Evolutionary conservation across 345 rosid genomes (phyloP), one percentile per base, ranked within the genome.

Genomic region (Eucalyptus fibrosa): DNA sequence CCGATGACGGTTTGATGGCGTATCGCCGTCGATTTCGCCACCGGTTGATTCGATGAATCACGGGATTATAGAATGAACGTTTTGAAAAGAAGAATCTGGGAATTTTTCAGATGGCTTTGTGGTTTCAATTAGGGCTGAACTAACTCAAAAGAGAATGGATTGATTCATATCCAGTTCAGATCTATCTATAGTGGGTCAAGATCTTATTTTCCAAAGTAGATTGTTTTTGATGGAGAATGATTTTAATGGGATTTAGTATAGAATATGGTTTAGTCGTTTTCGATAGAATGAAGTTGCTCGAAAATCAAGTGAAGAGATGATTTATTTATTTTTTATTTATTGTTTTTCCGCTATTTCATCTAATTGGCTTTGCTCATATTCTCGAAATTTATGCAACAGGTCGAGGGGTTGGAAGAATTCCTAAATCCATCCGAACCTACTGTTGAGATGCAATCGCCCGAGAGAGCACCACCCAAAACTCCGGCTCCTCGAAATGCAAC

Each of bases 321-420:
- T n/a, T 14, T 67, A 4, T 65, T 2, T 65, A n/a, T n/a, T 7
- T 15, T 30, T 15, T 65, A n/a, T n/a, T n/a, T n/a, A 4, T 67
- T 67, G 40, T 67, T 69, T 32, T 50, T 17, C 12, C 1, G 3
- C 42, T 28, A 32, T 12, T 59, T 23, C 0, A 86, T 51, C 55
- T 45, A 21, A 65, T 26, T 50, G 49, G 30, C 28, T 86, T 11
- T 67, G 4, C 12, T 32, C 49, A n/a, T 47, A 82, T 93, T 88
- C 17, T n/a, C 49, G 34, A 59, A 53, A 26, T 34, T 32, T 26
- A 42, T 87, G 77, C 23, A 37, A 82, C 90, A 98, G 99, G 99
- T 96, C 59, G 98, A 95, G 87, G 99, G 99, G 88, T 92, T 95
- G 37, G 97, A 95, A 5, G 99, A 97, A 85, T 60, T 96, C 19